Evolutionary conservation across 177 flowering plant species (phyloP).

Genomic region (Vitis hybrid): DNA sequence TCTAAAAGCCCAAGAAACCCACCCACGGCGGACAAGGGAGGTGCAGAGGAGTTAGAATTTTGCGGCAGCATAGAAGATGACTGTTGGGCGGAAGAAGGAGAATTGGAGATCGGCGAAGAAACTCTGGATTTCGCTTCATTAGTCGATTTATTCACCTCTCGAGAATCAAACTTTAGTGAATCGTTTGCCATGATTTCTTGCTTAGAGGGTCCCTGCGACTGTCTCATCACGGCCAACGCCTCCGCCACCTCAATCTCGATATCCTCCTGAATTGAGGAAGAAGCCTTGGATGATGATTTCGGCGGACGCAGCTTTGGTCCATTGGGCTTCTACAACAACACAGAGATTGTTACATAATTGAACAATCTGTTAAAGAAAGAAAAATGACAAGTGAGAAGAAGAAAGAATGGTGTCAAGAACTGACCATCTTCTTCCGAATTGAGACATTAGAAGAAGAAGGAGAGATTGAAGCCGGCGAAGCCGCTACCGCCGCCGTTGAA

Average conservation of each 20-base stretch:
- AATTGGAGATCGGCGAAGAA: constrained; percentile 66
- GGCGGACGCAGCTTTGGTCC: constrained; percentile 53
- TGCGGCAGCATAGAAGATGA: constrained; percentile 27
- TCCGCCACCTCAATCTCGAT: constrained; percentile 97
- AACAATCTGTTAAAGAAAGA: background rate
- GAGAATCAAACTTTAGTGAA: constrained; percentile 35
- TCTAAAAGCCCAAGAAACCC: constrained; percentile 16
- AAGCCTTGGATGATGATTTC: constrained; percentile 43
- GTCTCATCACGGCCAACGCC: constrained; percentile 88
- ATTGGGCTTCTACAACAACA: constrained; percentile 43
- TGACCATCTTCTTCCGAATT: constrained; percentile 72
- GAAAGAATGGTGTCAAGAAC: constrained; percentile 4
- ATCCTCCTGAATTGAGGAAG: constrained; percentile 75
- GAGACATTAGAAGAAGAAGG: constrained; percentile 82
- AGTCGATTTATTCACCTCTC: constrained; percentile 45
- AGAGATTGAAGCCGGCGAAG: constrained; percentile 56
- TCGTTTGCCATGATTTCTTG: constrained; percentile 39
- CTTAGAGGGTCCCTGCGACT: constrained; percentile 65
- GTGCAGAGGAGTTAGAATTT: constrained; percentile 38
- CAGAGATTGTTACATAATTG: background rate
- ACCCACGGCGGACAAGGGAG: constrained; percentile 54
- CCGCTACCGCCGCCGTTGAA: constrained; percentile 16
- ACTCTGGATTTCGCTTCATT: constrained; percentile 61
- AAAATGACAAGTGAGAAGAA: background rate
- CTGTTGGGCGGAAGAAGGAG: constrained; percentile 35